Base-by-base conservation (phyloP, 2,329 filamentous ascomycete genomes). In the Curvularia sp. region DNA sequence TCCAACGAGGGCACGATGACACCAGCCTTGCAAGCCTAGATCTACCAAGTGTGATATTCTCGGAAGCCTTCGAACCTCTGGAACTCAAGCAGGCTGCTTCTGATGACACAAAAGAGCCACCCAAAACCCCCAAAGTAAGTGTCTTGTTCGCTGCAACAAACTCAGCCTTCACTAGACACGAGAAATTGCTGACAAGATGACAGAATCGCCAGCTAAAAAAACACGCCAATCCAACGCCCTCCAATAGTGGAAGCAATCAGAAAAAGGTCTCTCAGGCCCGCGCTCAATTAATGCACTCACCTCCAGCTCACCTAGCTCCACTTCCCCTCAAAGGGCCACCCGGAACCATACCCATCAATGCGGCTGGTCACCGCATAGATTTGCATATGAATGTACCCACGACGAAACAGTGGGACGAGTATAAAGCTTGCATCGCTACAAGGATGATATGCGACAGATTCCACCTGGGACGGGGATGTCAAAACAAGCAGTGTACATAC, bases 341-440 rank as follows among this genome's bases (percentile, higher is more conserved):
- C 5, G 24, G n/a, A 20, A 28, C 5, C 12, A 39, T 50, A 50
- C 48, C 35, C 24, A 20, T 50, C 9, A 50, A 50, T 35, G 33
- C 24, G 7, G 35, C 35, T 12, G 48, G 48, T 9, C 35, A 50
- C 26, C 35, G 48, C 15, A 50, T 50, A 15, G 24, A 50, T 41
- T 28, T 5, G 1, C n/a, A 50, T 20, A 39, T 50, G 31, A 13
- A 41, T 4, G 4, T 3, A 28, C 48, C 48, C n/a, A 41, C 35
- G 3, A 13, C 18, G 2, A 20, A 5, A 5, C 33, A 50, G n/a
- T 50, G 48, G 48, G 18, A 13, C 4, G 24, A 30, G 48, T 38
- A 50, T 20, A 5, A 41, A 20, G 22, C 9, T 41, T 15, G 35
- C 35, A 41, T 31, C 6, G 10, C 33, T 22, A 41, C 31, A 28